These are phyloP conservation scores for Aspergillus ochraceoroseus DNA, from an alignment of 2,329 filamentous ascomycete genomes.

Conservation along the genomic window DNA sequence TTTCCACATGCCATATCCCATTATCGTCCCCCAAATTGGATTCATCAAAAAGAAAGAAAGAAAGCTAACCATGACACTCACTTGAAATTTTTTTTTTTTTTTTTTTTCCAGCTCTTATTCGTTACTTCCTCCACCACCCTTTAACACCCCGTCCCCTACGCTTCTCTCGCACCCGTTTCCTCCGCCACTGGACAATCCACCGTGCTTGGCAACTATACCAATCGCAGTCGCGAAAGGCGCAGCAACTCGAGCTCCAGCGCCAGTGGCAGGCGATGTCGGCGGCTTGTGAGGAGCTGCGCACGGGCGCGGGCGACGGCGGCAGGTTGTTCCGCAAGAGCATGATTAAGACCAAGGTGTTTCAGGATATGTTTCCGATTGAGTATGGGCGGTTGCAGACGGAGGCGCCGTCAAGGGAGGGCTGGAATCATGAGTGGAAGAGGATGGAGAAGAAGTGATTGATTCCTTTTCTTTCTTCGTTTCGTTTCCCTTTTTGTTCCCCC, in stretches of 20 bases:
- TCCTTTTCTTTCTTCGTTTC: too few species aligned
- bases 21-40: too few species aligned
- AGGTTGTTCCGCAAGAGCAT: conserved; percentile 80
- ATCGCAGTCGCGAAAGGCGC: conserved; percentile 59
- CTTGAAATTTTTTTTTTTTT: too few species aligned
- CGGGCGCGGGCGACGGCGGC: conserved; percentile 47
- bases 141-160: conserved; percentile 70
- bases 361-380: conserved; percentile 77
- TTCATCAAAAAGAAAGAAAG: conserved; percentile 13
- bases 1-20: too few species aligned
- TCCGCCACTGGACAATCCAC: conserved; percentile 99
- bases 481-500: too few species aligned
- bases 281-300: conserved; percentile 77
- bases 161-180: conserved; percentile 77
- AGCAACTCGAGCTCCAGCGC: conserved; percentile 67
- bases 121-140: conserved; percentile 66
- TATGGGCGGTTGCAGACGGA: conserved; percentile 73
- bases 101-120: conserved; percentile 63
- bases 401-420: conserved; percentile 69
- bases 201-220: conserved; percentile 85
- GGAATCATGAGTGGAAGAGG: conserved; percentile 90
- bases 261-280: conserved; percentile 75
- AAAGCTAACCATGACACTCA: too few species aligned
- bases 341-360: conserved; percentile 81
- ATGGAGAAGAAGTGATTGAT: conserved; percentile 21